Conservation (phyloP, 805 yeast species). For the Candida xyloterini region DNA sequence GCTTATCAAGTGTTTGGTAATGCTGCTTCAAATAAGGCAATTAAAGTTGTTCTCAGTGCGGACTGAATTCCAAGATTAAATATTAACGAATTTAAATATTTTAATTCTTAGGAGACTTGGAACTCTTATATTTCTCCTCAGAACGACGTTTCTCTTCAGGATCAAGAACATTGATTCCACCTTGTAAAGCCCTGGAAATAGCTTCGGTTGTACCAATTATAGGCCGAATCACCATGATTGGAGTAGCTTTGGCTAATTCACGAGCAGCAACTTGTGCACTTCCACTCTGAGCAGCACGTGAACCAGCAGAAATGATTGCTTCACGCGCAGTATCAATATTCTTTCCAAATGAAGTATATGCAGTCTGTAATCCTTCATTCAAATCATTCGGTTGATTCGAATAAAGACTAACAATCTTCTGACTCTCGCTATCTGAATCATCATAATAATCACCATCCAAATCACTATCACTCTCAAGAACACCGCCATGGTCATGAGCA, state of each 20-base stretch:
- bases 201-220: slow-evolving; percentile 93
- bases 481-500: slow-evolving; percentile 11
- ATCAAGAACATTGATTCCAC: slow-evolving; percentile 77
- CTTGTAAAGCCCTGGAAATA: slow-evolving; percentile 74
- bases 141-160: slow-evolving; percentile 56
- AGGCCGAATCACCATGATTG: slow-evolving; percentile 77
- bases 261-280: slow-evolving; percentile 64
- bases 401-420: slow-evolving; percentile 61
- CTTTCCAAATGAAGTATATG: slow-evolving; percentile 67
- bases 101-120: background rate
- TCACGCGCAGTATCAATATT: slow-evolving; percentile 65
- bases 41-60: slow-evolving; percentile 40
- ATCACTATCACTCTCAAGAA: slow-evolving; percentile 25
- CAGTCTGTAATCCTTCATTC: slow-evolving; percentile 70
- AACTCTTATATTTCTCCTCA: slow-evolving; percentile 60
- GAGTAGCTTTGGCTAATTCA: slow-evolving; percentile 72
- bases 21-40: slow-evolving; percentile 54
- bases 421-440: slow-evolving; percentile 33
- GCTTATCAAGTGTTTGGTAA: slow-evolving; percentile 60
- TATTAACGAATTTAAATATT: background rate
- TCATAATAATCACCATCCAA: slow-evolving; percentile 27
- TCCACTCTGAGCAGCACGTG: slow-evolving; percentile 61
- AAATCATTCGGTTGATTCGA: slow-evolving; percentile 78
- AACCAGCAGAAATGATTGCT: slow-evolving; percentile 57
- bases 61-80: background rate